Conservation (phyloP, 2,329 filamentous ascomycete species). For the Claviceps humidiphila region DNA sequence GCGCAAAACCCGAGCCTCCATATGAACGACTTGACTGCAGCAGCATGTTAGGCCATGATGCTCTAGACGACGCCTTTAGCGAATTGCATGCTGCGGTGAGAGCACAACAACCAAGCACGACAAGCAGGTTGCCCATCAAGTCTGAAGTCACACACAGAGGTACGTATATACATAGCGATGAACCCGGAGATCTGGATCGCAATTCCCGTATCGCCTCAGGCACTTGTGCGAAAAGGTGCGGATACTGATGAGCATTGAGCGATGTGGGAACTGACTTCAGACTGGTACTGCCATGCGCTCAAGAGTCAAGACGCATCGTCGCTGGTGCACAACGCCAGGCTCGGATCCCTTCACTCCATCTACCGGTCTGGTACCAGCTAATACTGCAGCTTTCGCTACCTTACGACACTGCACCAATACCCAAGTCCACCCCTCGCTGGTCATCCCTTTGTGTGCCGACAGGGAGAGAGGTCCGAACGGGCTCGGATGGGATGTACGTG, state of each 20-base stretch:
- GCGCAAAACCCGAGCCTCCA: not conserved
- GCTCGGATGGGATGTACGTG: not conserved
- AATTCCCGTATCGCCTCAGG: not conserved
- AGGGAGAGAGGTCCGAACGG: not conserved
- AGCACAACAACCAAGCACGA: not conserved
- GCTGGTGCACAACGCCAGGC: not conserved
- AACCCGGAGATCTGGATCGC: constrained; percentile 6
- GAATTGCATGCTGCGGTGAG: not conserved
- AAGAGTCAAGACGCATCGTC: not conserved
- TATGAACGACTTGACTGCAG: not conserved
- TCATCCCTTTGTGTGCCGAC: not conserved
- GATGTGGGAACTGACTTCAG: not conserved
- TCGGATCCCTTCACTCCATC: not conserved
- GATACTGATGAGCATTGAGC: not conserved
- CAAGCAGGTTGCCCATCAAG: not conserved
- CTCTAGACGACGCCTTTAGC: not conserved
- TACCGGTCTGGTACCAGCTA: constrained; percentile 10
- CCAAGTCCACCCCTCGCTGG: constrained; percentile 3
- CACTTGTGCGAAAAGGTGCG: not conserved
- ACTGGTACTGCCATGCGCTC: not conserved
- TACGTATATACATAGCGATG: not conserved
- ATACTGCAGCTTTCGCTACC: constrained; percentile 5
- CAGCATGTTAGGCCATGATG: not conserved
- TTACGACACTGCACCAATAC: constrained; percentile 5
- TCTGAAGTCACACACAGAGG: not conserved